A percentile compares a stretch with the other conserved stretches of the same genome.
phyloP scores from a whole-genome alignment of 1,284 basidiomycete genomes.

The Coniferiporia sulphurascens region DNA sequence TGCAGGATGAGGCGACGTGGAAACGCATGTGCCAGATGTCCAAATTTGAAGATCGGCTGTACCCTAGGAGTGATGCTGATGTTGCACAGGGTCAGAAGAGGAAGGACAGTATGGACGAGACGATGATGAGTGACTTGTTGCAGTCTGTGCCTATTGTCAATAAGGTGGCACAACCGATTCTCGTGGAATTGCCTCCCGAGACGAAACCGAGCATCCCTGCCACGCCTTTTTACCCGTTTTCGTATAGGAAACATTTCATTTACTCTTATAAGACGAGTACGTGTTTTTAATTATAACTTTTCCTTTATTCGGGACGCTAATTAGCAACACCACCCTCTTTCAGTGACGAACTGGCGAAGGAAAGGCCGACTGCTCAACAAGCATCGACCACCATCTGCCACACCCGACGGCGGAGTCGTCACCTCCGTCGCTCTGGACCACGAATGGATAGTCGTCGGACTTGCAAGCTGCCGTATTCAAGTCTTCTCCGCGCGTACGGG shows the following conservation, averaged over 20 bases:
- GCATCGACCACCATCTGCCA: constrained; percentile 56
- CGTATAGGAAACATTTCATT: constrained; percentile 73
- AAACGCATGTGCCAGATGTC: constrained; percentile 67
- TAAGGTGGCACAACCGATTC: not conserved
- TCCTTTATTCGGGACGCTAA: not conserved
- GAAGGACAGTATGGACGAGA: constrained; percentile 1
- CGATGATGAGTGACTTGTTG: not conserved
- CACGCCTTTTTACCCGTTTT: constrained; percentile 31
- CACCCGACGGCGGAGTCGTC: constrained; percentile 69
- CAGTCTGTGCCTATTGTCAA: constrained; percentile 1
- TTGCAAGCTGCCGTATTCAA: constrained; percentile 85
- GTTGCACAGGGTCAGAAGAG: not conserved
- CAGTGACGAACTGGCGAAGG: constrained; percentile 82
- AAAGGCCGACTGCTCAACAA: constrained; percentile 75
- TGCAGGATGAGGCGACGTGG: constrained; percentile 86
- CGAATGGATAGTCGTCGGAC: constrained; percentile 86
- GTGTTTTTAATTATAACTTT: constrained; percentile 24
- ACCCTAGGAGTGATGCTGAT: constrained; percentile 10
- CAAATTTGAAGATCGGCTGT: constrained; percentile 38
- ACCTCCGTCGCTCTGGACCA: constrained; percentile 85
- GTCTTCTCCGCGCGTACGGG: constrained; percentile 84
- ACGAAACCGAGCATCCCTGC: not conserved
- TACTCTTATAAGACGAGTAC: constrained; percentile 70
- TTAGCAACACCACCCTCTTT: not conserved
- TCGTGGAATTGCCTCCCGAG: constrained; percentile 6